Evolutionary conservation across 108 stramenopile species (phyloP).

Genomic region (Nannochloropsis salina): DNA sequence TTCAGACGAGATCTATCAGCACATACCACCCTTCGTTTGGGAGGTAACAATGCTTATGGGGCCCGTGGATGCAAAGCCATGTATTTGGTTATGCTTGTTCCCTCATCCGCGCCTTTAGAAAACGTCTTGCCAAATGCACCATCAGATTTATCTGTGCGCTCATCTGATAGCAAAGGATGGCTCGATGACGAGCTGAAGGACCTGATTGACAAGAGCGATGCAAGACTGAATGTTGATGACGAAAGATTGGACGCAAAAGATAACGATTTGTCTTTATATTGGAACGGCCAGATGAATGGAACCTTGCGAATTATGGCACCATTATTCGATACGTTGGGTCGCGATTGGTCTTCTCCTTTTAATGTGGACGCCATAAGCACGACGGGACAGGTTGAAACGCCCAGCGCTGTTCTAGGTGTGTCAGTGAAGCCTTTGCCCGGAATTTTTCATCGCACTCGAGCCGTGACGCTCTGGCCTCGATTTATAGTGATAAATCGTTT

Average conservation of each 20-base stretch:
- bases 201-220: background rate
- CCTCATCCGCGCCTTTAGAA: background rate
- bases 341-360: conserved; percentile 12
- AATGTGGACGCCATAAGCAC: conserved; percentile 21
- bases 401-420: conserved; percentile 18
- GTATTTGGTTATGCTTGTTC: background rate
- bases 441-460: conserved; percentile 18
- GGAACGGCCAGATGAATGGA: background rate
- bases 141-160: background rate
- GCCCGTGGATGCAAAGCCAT: background rate
- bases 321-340: conserved; percentile 15
- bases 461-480: conserved; percentile 23
- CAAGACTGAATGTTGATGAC: background rate
- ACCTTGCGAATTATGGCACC: conserved; percentile 13
- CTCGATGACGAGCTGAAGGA: background rate
- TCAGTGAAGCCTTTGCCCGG: conserved; percentile 17
- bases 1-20: background rate
- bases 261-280: background rate
- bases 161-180: background rate
- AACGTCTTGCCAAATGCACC: too few species aligned
- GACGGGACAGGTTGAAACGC: conserved; percentile 8
- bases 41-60: background rate
- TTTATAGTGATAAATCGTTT: conserved; percentile 21
- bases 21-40: conserved; percentile 16
- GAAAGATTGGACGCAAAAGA: background rate